phyloP scores from a whole-genome alignment of 768 basidiomycete genomes.

The Nevesoporus exiguus region DNA sequence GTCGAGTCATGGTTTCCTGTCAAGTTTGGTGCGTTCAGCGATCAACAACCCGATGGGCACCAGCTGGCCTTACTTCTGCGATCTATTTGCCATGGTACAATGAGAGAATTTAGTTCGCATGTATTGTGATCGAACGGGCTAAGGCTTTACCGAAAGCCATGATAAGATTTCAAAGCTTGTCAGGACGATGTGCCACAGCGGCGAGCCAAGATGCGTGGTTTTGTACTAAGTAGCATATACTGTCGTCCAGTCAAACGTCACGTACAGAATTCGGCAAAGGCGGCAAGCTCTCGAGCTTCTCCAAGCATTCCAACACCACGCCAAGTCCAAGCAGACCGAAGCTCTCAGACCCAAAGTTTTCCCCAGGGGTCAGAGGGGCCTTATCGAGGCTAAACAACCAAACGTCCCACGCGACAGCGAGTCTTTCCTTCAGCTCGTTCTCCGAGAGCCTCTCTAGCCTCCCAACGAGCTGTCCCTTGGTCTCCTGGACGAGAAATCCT shows the following conservation, averaged over 20 bases:
- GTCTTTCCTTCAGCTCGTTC: slow-evolving; percentile 33
- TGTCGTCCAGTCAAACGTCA: background rate
- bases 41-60: background rate
- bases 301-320: background rate
- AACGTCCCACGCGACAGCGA: slow-evolving; percentile 29
- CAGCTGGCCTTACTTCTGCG: slow-evolving; percentile 14
- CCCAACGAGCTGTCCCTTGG: slow-evolving; percentile 33
- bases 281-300: slow-evolving; percentile 16
- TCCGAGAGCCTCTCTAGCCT: slow-evolving; percentile 23
- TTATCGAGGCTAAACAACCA: slow-evolving; percentile 43
- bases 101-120: slow-evolving; percentile 3
- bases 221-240: background rate
- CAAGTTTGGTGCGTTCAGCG: background rate
- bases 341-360: slow-evolving; percentile 48
- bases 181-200: background rate
- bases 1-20: slow-evolving; percentile 10
- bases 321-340: slow-evolving; percentile 46
- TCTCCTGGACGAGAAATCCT: slow-evolving; percentile 47
- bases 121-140: background rate
- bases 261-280: slow-evolving; percentile 9
- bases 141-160: slow-evolving; percentile 21
- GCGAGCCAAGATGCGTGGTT: background rate
- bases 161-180: background rate
- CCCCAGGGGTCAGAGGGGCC: slow-evolving; percentile 17
- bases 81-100: slow-evolving; percentile 5